Evolutionary conservation across 805 yeast genomes (phyloP).

Genomic region (Schizosaccharomyces cryophilus): DNA sequence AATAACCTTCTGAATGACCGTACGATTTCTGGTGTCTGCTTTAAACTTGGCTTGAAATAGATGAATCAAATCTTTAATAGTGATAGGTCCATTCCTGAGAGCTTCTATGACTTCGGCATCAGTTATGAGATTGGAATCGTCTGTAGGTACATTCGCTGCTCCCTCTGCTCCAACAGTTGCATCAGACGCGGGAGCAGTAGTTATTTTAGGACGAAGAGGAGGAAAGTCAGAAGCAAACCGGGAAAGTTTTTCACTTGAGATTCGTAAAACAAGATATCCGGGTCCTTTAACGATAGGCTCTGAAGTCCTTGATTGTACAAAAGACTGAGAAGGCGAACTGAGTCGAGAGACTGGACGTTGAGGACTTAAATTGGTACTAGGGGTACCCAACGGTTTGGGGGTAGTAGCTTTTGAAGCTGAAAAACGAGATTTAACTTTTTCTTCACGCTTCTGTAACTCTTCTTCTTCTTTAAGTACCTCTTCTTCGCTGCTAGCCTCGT

Average conservation of each 20-base stretch:
- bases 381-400: not conserved
- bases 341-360: not conserved
- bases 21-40: not conserved
- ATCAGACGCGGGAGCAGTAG: not conserved
- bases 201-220: not conserved
- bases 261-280: not conserved
- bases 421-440: not conserved
- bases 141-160: too few relatives aligned
- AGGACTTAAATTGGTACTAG: not conserved
- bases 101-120: not conserved
- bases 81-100: not conserved
- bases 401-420: not conserved
- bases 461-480: not conserved
- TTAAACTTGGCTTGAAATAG: not conserved
- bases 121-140: not conserved
- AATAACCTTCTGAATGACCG: not conserved
- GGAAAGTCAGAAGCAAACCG: not conserved
- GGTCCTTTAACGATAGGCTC: not conserved
- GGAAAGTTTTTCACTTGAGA: not conserved
- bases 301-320: not conserved
- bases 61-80: slow-evolving; percentile 1
- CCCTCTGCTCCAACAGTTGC: not conserved
- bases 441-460: not conserved
- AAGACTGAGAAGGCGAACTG: not conserved
- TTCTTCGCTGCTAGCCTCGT: not conserved